Evolutionary conservation across 1,139 yeast genomes (phyloP).

Genomic region (Lipomyces yarrowii): DNA sequence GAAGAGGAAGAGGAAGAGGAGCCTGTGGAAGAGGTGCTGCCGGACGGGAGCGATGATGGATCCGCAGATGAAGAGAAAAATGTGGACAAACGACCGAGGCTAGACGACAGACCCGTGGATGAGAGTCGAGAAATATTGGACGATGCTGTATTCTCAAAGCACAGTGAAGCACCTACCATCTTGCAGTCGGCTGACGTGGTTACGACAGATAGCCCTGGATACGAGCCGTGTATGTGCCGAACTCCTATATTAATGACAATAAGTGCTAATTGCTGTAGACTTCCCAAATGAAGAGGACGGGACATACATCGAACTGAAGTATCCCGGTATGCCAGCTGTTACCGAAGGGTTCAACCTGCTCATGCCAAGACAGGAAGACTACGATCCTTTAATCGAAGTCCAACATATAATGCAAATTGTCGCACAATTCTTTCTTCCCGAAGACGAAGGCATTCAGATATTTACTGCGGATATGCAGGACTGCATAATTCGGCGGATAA

Average conservation of each 20-base stretch:
- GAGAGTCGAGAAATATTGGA: conserved; percentile 5
- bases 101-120: conserved; percentile 11
- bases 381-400: conserved; percentile 74
- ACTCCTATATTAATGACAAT: neutral
- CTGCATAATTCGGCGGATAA: conserved; percentile 52
- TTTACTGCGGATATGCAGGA: conserved; percentile 36
- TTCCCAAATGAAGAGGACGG: conserved; percentile 5
- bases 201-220: conserved; percentile 3
- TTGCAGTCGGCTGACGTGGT: conserved; percentile 14
- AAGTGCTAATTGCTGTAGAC: neutral
- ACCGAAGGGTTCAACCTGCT: conserved; percentile 25
- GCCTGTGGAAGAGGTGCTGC: neutral
- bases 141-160: neutral
- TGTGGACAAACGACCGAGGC: neutral
- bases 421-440: conserved; percentile 51
- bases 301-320: conserved; percentile 14
- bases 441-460: conserved; percentile 46
- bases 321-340: conserved; percentile 20
- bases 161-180: neutral
- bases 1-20: conserved; percentile 19
- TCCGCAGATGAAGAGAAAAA: conserved; percentile 10
- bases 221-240: conserved; percentile 8
- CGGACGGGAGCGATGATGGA: conserved; percentile 3
- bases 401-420: conserved; percentile 59
- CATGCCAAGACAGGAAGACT: conserved; percentile 48